Conservation (phyloP, 1,139 yeast genomes). For the Yamadazyma diospyri region DNA sequence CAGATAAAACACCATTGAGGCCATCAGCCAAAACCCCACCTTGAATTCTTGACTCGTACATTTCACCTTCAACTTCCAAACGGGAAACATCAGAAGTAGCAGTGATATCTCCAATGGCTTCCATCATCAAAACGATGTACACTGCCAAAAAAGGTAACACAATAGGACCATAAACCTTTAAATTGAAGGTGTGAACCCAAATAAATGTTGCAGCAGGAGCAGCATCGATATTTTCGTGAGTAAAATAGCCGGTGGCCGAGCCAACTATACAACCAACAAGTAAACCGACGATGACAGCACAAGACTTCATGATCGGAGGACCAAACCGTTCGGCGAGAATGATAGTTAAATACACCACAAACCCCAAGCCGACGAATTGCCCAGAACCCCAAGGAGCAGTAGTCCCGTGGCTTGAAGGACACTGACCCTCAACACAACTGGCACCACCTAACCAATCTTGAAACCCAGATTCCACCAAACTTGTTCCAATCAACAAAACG, state of each 20-base stretch:
- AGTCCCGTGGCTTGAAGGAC: conserved; percentile 17
- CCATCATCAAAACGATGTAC: conserved; percentile 79
- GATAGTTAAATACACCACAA: conserved; percentile 71
- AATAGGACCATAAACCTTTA: conserved; percentile 74
- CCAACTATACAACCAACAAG: conserved; percentile 88
- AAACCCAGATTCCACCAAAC: conserved; percentile 67
- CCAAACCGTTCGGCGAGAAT: conserved; percentile 81
- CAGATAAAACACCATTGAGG: conserved; percentile 66
- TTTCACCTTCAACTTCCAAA: conserved; percentile 73
- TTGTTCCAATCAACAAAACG: conserved; percentile 74
- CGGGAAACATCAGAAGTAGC: conserved; percentile 91
- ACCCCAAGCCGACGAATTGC: conserved; percentile 79
- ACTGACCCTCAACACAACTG: conserved; percentile 47
- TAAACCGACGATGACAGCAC: conserved; percentile 83
- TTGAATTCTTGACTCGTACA: conserved; percentile 80
- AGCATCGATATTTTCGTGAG: conserved; percentile 46
- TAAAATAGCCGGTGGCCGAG: conserved; percentile 84
- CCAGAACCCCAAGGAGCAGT: conserved; percentile 79
- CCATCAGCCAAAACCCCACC: conserved; percentile 90
- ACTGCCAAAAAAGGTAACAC: conserved; percentile 82
- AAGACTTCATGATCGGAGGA: conserved; percentile 90
- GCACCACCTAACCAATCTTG: conserved; percentile 87
- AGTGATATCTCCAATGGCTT: conserved; percentile 88
- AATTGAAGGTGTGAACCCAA: conserved; percentile 82
- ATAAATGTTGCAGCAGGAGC: conserved; percentile 85